Evolutionary conservation across 768 basidiomycete species (phyloP).

Genomic region (Suillus decipiens): DNA sequence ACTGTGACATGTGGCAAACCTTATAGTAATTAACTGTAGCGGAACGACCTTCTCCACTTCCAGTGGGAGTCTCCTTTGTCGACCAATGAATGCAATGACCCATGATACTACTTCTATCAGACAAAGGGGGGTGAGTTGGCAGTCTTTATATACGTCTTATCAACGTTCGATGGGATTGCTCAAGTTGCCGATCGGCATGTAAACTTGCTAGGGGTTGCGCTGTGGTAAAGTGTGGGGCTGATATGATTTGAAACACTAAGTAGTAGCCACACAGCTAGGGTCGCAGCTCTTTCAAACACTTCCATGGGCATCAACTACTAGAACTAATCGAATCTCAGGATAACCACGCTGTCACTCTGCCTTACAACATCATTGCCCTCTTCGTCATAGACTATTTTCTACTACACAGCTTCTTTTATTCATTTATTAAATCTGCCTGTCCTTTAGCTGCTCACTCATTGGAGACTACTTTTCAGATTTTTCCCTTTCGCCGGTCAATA

Average conservation of each 20-base stretch:
- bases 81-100: not conserved
- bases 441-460: not conserved
- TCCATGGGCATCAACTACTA: not conserved
- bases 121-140: not conserved
- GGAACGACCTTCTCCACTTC: too few species aligned
- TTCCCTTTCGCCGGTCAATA: not conserved
- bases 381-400: slow-evolving; percentile 8
- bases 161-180: not conserved
- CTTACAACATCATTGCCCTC: not conserved
- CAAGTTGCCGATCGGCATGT: slow-evolving; percentile 1
- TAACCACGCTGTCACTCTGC: not conserved
- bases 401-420: not conserved
- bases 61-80: not conserved
- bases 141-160: not conserved
- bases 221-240: not conserved
- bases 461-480: not conserved
- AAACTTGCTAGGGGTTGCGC: not conserved
- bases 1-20: not conserved
- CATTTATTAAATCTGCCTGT: not conserved
- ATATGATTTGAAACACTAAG: not conserved
- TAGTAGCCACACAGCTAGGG: not conserved
- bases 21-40: not conserved
- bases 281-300: not conserved
- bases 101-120: not conserved
- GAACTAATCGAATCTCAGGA: not conserved